Base-by-base conservation (phyloP, 192 early-diverging fungal species). In the Kickxella alabastrina region DNA sequence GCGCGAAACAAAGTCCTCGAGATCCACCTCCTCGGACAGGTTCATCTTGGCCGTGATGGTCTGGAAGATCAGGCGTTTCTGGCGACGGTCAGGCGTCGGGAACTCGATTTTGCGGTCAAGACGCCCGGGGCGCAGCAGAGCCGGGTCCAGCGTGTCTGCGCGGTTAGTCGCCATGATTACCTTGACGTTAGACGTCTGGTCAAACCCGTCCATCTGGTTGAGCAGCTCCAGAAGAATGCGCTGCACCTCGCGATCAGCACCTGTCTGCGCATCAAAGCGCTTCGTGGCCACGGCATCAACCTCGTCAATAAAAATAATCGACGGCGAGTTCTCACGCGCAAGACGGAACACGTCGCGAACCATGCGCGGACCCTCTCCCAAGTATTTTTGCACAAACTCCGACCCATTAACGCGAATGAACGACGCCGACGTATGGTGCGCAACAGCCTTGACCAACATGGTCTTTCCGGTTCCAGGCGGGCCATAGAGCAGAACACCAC, bases 121-220 rank as follows among this genome's bases (percentile, higher is more conserved):
- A 56, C 96, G 89, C 29, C 94, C 96, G 14, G 96, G 96, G 59
- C 96, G 89, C 52, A 99, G 70, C 52, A 99, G 84, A 5, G 94
- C 94, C 27, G 96, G 96, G 73, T 99, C 96, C 22, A 99, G 70
- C 3, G 93, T 94, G 52, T 99, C 96, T 26, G 92, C 92, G 54
- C 93, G 87, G 75, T 99, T 99, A 17, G 94, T 99, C 1, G 96
- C 96, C 96, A 99, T 97, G 47, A 99, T 99, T 19, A 97, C 96
- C 80, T 99, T 99, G 58, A 99, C 92, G 68, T 97, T 95, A 10
- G 89, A 89, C 12, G 92, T 91, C 64, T 94, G 92, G 65, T 99
- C 97, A 62, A 99, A 99, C 24, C 97, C 97, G 68, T 99, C 97
- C 87, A 99, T 92, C 74, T 99, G 97, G 79, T 96, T 99, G 56